A percentile compares a stretch with the other conserved stretches of the same genome.
These are phyloP conservation scores for Plasmodium falciparum DNA, from an alignment of 169 alveolate species.

Conservation along the genomic window DNA sequence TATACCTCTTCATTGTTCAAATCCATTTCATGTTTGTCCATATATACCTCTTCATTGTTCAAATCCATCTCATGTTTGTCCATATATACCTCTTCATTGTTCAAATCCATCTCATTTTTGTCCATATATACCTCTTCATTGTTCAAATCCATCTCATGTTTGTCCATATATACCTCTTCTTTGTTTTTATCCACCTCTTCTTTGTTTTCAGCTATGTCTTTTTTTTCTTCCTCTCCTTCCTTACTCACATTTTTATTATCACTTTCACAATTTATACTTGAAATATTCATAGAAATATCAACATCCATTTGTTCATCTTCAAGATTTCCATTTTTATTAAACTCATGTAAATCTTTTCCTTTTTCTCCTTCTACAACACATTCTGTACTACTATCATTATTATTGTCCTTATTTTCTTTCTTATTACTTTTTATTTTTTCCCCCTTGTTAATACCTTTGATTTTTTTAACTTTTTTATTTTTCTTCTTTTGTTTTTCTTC, in stretches of 20 bases:
- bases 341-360: background rate
- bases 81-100: background rate
- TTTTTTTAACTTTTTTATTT: background rate
- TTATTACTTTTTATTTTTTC: too few relatives aligned
- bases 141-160: background rate
- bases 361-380: background rate
- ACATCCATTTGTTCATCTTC: background rate
- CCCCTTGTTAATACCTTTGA: background rate
- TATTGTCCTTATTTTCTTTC: background rate
- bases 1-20: background rate
- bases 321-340: background rate
- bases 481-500: conserved; percentile 8
- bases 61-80: background rate
- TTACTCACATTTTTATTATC: background rate
- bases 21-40: background rate
- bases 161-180: background rate
- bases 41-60: background rate
- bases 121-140: background rate
- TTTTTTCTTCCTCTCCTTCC: background rate
- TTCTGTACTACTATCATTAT: background rate
- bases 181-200: too few relatives aligned
- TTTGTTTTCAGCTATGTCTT: background rate
- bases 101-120: background rate
- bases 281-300: background rate
- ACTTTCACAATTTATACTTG: background rate